Percentiles rank a stretch among this genome's conserved stretches.
Evolutionary conservation across 2,329 filamentous ascomycete genomes (phyloP).

Genomic region (Colletotrichum sp.): DNA sequence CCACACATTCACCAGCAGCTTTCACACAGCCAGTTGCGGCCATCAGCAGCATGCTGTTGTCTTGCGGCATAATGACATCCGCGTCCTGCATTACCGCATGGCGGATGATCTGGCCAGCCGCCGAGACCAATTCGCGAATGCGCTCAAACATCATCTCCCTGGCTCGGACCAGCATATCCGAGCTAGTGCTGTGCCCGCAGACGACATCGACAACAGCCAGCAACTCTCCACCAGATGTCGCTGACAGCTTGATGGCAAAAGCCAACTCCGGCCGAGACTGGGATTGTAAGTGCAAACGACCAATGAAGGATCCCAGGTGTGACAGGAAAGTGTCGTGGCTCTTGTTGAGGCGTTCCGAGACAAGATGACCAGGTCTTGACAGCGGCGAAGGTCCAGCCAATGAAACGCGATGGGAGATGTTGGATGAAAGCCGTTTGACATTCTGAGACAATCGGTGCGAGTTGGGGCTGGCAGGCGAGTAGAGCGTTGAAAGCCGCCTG

Average conservation of each 20-base stretch:
- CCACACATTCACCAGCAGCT: slow-evolving; percentile 88
- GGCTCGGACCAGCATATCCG: slow-evolving; percentile 69
- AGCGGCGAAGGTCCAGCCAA: slow-evolving; percentile 71
- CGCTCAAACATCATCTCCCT: slow-evolving; percentile 80
- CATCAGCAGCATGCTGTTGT: slow-evolving; percentile 75
- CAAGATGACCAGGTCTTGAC: slow-evolving; percentile 72
- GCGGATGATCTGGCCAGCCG: slow-evolving; percentile 79
- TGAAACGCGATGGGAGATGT: slow-evolving; percentile 76
- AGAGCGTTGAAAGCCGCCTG: slow-evolving; percentile 53
- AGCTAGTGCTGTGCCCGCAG: slow-evolving; percentile 76
- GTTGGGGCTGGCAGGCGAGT: slow-evolving; percentile 31
- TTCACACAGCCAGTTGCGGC: slow-evolving; percentile 89
- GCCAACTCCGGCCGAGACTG: slow-evolving; percentile 85
- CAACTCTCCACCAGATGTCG: slow-evolving; percentile 79
- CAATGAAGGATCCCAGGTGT: slow-evolving; percentile 91
- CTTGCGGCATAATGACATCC: slow-evolving; percentile 80
- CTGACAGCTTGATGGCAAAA: slow-evolving; percentile 81
- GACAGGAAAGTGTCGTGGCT: slow-evolving; percentile 90
- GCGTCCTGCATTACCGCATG: slow-evolving; percentile 73
- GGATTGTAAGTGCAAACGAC: slow-evolving; percentile 87
- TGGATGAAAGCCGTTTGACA: slow-evolving; percentile 55
- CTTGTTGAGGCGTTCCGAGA: slow-evolving; percentile 80
- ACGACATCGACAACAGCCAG: slow-evolving; percentile 83
- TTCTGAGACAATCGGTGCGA: slow-evolving; percentile 43
- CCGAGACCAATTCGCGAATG: slow-evolving; percentile 80